Base-by-base conservation (phyloP, 805 yeast species). In the Scheffersomyces coipomensis region DNA sequence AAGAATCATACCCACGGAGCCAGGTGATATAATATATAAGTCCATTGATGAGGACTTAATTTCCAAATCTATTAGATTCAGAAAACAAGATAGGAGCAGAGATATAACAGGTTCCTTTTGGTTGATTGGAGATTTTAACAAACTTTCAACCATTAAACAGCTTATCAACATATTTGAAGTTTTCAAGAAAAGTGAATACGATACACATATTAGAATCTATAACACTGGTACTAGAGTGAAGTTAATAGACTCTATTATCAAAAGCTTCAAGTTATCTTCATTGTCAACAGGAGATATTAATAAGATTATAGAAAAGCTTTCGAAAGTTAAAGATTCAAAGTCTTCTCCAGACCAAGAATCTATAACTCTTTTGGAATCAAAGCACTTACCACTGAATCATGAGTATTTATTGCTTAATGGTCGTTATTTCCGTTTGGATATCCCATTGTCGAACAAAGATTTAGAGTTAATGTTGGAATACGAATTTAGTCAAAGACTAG, bases 81-180 rank as follows among this genome's bases (percentile, higher is more conserved):
- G 33, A 27, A 48, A 46, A 11, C 33, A 40, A 19, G 35, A 35
- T 11, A 13, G 5, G 5, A 5, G 11, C 5, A 53, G 52, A 4
- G 55, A 80, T n/a, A 57, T 75, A 3, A 85, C 91, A 0, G 75
- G 56, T 3, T 51, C 64, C 0, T 53, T 49, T 7, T 80, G 88
- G 59, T 47, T 85, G 9, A 66, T 81, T 37, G 93, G 87, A 26
- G 78, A 81, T 49, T 73, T 83, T 40, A 60, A 65, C 19, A 51
- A 67, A 2, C 22, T 46, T 2, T 33, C 52, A 4, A 62, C 75
- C 6, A 48, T 73, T 21, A 44, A 59, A 4, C 87, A 83, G 52
- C 51, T 84, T 8, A 37, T 57, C 16, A 63, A 63, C 23, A 43
- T 73, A 0, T 45, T 73, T 24, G 46, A 57, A 29, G 43, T 53